Conservation (phyloP, 768 basidiomycete species). For the Suillus luteus region DNA sequence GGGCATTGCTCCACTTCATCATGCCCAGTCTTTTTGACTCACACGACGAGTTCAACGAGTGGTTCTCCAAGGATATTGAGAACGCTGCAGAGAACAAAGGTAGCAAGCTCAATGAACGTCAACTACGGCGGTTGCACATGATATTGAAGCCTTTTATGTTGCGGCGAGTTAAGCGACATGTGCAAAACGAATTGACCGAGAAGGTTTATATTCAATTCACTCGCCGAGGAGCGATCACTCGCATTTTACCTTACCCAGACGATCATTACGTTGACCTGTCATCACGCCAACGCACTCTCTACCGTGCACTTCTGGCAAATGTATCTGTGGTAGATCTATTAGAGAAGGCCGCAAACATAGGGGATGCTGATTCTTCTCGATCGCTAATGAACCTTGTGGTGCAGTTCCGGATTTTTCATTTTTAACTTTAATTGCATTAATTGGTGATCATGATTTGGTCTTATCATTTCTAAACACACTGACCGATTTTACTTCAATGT, state of each 20-base stretch:
- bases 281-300: constrained; percentile 87
- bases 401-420: constrained; percentile 99
- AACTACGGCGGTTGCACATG: constrained; percentile 94
- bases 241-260: constrained; percentile 77
- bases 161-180: constrained; percentile 93
- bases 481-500: neutral
- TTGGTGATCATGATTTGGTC: constrained; percentile 49
- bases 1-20: constrained; percentile 98
- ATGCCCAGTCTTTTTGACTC: constrained; percentile 99
- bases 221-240: constrained; percentile 81
- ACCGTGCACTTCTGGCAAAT: constrained; percentile 86
- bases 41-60: constrained; percentile 98
- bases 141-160: constrained; percentile 99
- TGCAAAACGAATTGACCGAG: constrained; percentile 99
- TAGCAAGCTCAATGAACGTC: constrained; percentile 91
- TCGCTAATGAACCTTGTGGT: constrained; percentile 97
- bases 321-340: constrained; percentile 94
- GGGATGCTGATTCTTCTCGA: constrained; percentile 88
- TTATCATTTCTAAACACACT: constrained; percentile 8
- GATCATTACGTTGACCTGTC: constrained; percentile 95
- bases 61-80: constrained; percentile 99
- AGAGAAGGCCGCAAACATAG: constrained; percentile 88
- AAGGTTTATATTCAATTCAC: constrained; percentile 58
- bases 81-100: constrained; percentile 91
- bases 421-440: no score